Evolutionary conservation across 306 rosid species (phyloP).

Genomic region (Canavalia ensiformis): DNA sequence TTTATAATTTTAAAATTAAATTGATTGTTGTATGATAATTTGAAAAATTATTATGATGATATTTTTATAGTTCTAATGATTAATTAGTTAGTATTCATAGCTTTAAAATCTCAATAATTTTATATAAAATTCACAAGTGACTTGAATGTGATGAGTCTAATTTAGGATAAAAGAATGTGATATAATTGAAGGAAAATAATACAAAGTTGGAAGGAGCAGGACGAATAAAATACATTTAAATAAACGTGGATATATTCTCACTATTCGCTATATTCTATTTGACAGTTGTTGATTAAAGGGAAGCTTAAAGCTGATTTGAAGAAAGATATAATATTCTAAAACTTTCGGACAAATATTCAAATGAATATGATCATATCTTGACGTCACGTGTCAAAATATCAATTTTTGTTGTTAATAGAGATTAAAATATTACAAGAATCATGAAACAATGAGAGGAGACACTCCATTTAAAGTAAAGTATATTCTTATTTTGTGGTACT

Average conservation of each 20-base stretch:
- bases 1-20: too few species aligned
- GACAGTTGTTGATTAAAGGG: conserved; percentile 26
- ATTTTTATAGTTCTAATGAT: too few species aligned
- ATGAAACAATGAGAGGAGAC: background rate
- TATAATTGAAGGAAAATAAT: background rate
- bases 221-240: conserved; percentile 4
- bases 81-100: too few species aligned
- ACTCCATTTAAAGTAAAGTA: background rate
- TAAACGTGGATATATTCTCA: conserved; percentile 38
- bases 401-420: background rate
- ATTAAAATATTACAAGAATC: background rate
- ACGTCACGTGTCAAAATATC: background rate
- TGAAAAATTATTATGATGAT: too few species aligned
- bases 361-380: background rate
- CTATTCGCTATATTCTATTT: conserved; percentile 37
- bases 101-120: too few species aligned
- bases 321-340: conserved; percentile 36
- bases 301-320: conserved; percentile 35
- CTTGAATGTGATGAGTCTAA: background rate
- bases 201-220: background rate
- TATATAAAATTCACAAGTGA: background rate
- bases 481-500: background rate
- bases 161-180: background rate
- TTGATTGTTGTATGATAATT: too few species aligned
- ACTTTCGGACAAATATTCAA: conserved; percentile 38